Evolutionary conservation across 2,329 filamentous ascomycete genomes (phyloP).

Genomic region (Botrytis medusae): DNA sequence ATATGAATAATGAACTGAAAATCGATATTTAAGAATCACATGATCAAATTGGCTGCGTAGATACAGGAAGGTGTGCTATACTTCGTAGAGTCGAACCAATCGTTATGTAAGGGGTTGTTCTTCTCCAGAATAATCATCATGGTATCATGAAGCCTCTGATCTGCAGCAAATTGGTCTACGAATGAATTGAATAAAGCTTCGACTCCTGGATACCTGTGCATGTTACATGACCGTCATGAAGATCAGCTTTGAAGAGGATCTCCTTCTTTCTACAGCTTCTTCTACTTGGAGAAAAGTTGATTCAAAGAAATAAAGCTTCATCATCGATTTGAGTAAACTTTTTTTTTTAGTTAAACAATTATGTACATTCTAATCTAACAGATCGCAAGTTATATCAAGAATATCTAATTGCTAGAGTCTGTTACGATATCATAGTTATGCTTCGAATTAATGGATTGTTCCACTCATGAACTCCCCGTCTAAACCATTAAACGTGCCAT

Average conservation of each 20-base stretch:
- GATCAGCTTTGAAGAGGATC: too few species aligned
- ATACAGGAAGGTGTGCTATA: too few species aligned
- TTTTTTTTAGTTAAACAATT: neutral
- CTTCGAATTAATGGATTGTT: neutral
- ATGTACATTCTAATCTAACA: neutral
- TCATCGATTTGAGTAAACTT: neutral
- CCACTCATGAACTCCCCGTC: neutral
- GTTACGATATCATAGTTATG: neutral
- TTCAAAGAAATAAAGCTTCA: neutral
- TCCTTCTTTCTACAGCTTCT: too few species aligned
- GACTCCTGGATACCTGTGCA: too few species aligned
- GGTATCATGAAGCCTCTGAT: too few species aligned
- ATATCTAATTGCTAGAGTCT: neutral
- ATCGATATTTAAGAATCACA: neutral
- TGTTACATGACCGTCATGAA: too few species aligned
- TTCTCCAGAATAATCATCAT: too few species aligned
- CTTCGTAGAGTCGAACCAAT: too few species aligned
- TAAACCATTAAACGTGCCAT: neutral
- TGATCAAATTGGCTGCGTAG: fast-evolving
- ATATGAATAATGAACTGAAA: neutral
- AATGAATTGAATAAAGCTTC: too few species aligned
- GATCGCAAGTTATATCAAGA: neutral
- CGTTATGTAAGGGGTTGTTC: too few species aligned
- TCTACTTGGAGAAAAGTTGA: too few species aligned
- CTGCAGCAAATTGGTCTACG: too few species aligned